Evolutionary conservation across 331 rosid species (phyloP), one percentile per base, ranked within the genome.

Genomic region (Saraca asoca): DNA sequence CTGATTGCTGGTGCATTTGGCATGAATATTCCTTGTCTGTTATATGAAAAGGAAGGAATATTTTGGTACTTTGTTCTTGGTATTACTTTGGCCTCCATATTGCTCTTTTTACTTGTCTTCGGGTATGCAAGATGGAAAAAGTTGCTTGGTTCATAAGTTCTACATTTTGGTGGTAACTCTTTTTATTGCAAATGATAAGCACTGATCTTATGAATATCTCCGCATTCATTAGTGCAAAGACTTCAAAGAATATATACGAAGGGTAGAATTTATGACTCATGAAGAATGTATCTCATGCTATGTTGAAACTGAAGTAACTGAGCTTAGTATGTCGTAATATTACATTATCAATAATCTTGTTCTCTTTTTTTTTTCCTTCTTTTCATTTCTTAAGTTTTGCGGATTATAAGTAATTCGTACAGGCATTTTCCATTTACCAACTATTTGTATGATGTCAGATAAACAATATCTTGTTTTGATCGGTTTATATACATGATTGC

Each of bases 71-170:
- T 78, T 39, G 95, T 81, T 3, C 79, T 76, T 62, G 57, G 58
- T 34, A 60, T 48, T 16, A 59, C 89, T 12, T 87, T 75, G 20
- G 76, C 62, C 41, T 81, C 70, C 45, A 6, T 88, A 16, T 34
- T 83, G 31, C 71, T 94, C 68, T 90, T 94, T 88, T 17, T 94
- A 48, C 55, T 88, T 54, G 41, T 94, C 64, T 80, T 58, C 9
- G 77, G 73, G 31, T 80, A 80, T 48, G 82, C 79, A 43, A 83
- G 79, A 80, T 94, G 88, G 95, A 94, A 81, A 72, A 90, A 85
- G 75, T 80, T 90, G 67, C 85, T 90, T 11, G 95, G 89, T 72
- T 84, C 90, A 0, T 94, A 69, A 85, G 80, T 20, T 33, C 39
- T 24, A 24, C 31, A 24, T 24, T 24, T 24, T 24, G 31, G 3